Percentiles rank a stretch among this genome's conserved stretches.
Conservation (phyloP, 306 rosid genomes). For the Rubus parviflorus region DNA sequence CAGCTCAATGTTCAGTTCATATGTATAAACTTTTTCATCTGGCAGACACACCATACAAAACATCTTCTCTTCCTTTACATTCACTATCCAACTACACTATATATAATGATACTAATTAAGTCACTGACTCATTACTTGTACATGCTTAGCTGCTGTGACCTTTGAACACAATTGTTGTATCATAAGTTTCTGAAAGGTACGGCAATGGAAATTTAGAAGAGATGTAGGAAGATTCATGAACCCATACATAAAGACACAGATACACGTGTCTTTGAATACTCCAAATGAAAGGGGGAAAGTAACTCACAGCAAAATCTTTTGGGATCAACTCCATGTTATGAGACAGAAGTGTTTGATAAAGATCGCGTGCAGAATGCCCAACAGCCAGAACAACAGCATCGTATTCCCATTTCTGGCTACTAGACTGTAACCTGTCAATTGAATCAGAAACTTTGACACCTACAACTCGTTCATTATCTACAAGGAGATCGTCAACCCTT, state of each 20-base stretch:
- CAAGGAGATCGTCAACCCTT: conserved; percentile 79
- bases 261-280: conserved; percentile 14
- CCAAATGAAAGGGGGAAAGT: conserved; percentile 23
- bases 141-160: background rate
- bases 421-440: conserved; percentile 44
- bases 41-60: background rate
- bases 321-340: conserved; percentile 74
- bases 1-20: background rate
- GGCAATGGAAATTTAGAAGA: background rate
- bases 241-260: conserved; percentile 4
- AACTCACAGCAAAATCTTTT: conserved; percentile 90
- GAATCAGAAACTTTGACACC: conserved; percentile 81
- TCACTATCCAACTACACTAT: background rate
- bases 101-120: background rate
- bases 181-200: conserved; percentile 5
- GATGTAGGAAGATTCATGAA: conserved; percentile 11
- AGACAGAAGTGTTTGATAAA: conserved; percentile 76
- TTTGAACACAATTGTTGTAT: background rate
- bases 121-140: background rate
- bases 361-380: conserved; percentile 98
- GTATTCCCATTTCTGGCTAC: conserved; percentile 57
- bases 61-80: background rate
- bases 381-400: conserved; percentile 92
- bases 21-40: background rate
- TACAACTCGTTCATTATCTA: conserved; percentile 52